A percentile compares a stretch with the other conserved stretches of the same genome.
Conservation (phyloP, 2,329 filamentous ascomycete genomes). For the Teratosphaeria epicoccoides region DNA sequence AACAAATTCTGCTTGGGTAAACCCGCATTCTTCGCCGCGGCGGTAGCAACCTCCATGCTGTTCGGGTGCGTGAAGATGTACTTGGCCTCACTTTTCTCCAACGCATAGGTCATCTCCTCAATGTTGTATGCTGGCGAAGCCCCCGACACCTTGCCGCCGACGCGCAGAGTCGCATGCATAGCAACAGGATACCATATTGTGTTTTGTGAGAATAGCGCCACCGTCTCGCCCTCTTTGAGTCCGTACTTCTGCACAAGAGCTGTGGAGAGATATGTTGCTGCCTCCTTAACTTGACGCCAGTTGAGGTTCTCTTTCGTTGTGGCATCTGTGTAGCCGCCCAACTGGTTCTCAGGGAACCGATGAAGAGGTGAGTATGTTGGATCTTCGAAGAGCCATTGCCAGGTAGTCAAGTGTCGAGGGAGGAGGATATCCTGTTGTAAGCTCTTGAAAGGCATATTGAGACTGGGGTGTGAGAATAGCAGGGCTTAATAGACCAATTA, state of each 20-base stretch:
- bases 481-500: not conserved
- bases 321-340: slow-evolving; percentile 49
- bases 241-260: slow-evolving; percentile 47
- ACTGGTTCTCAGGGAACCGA: slow-evolving; percentile 27
- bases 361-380: slow-evolving; percentile 39
- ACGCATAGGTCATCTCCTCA: slow-evolving; percentile 57
- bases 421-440: slow-evolving; percentile 15
- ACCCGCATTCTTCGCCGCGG: slow-evolving; percentile 45
- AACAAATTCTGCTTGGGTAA: slow-evolving; percentile 44
- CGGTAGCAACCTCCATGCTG: slow-evolving; percentile 44
- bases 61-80: slow-evolving; percentile 48
- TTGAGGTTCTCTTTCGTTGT: slow-evolving; percentile 48
- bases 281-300: slow-evolving; percentile 48
- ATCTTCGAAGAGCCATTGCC: slow-evolving; percentile 53
- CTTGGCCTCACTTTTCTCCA: slow-evolving; percentile 47
- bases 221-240: slow-evolving; percentile 44
- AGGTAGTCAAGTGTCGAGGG: slow-evolving; percentile 45
- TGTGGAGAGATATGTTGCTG: slow-evolving; percentile 50
- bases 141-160: slow-evolving; percentile 48
- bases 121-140: slow-evolving; percentile 56
- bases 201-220: slow-evolving; percentile 53
- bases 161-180: slow-evolving; percentile 46
- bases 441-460: slow-evolving; percentile 16
- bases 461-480: not conserved
- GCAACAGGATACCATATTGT: slow-evolving; percentile 52